Evolutionary conservation across 2,329 filamentous ascomycete species (phyloP).

Genomic region (Akanthomyces dipterigenus): DNA sequence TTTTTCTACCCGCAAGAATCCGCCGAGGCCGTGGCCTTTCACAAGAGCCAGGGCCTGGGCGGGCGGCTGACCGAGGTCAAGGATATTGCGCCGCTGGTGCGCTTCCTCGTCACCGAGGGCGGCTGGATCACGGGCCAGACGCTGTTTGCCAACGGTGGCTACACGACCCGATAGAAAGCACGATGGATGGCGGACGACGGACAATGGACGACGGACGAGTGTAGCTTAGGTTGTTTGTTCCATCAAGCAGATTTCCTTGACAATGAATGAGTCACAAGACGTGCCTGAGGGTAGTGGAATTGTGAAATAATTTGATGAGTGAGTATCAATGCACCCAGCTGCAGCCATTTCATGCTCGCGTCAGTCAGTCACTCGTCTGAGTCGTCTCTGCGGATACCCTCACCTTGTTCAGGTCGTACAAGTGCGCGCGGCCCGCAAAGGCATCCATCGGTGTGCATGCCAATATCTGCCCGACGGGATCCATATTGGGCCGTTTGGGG

Average conservation of each 20-base stretch:
- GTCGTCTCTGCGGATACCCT: too few species aligned
- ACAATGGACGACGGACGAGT: too few species aligned
- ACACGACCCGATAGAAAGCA: constrained; percentile 36
- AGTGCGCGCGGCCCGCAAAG: neutral
- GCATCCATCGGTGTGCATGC: neutral
- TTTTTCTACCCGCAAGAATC: constrained; percentile 40
- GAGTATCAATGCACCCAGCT: too few species aligned
- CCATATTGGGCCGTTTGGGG: too few species aligned
- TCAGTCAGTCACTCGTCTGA: too few species aligned
- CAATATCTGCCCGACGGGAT: neutral
- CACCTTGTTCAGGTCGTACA: too few species aligned
- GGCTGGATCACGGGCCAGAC: constrained; percentile 41
- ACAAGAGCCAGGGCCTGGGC: constrained; percentile 37
- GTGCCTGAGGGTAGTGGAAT: too few species aligned
- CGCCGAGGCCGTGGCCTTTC: constrained; percentile 34
- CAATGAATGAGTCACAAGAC: too few species aligned
- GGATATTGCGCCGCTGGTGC: constrained; percentile 39
- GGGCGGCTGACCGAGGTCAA: constrained; percentile 33
- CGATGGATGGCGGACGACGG: too few species aligned
- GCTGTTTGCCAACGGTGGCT: constrained; percentile 42
- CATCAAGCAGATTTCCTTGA: too few species aligned
- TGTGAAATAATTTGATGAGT: too few species aligned
- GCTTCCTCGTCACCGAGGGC: constrained; percentile 37
- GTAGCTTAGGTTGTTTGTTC: too few species aligned
- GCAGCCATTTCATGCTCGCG: neutral